phyloP scores from a whole-genome alignment of 1,284 basidiomycete genomes.

The Cryptococcus sp. region DNA sequence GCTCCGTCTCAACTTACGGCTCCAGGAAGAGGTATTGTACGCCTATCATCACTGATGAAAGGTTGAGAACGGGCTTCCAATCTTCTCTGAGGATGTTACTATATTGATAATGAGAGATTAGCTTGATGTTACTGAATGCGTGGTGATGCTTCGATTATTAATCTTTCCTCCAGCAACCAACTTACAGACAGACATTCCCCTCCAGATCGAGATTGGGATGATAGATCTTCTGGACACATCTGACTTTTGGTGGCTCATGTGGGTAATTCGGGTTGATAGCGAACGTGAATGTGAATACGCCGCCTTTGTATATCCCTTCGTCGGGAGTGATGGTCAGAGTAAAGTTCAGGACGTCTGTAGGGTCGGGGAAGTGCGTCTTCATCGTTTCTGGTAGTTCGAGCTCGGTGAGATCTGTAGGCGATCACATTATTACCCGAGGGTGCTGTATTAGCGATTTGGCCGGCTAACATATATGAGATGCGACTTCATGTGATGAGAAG shows the following conservation, averaged over 20 bases:
- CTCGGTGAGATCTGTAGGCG: conserved; percentile 83
- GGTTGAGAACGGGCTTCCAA: conserved; percentile 98
- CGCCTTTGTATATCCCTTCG: conserved; percentile 98
- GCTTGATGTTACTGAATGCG: conserved; percentile 1
- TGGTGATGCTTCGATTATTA: no score
- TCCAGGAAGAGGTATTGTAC: conserved; percentile 98
- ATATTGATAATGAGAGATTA: conserved; percentile 2
- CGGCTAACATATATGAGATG: not conserved
- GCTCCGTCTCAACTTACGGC: conserved; percentile 56
- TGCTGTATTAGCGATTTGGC: not conserved
- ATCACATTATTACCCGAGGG: not conserved
- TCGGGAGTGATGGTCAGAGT: conserved; percentile 92
- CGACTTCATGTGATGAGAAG: not conserved
- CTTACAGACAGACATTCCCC: conserved; percentile 82
- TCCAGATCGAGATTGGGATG: conserved; percentile 98
- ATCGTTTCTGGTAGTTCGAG: conserved; percentile 94
- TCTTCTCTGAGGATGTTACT: conserved; percentile 95
- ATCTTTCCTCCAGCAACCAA: not conserved
- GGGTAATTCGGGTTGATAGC: conserved; percentile 97
- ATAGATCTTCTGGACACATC: conserved; percentile 98
- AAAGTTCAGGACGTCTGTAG: conserved; percentile 92
- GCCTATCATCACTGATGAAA: conserved; percentile 96
- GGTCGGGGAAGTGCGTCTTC: conserved; percentile 90
- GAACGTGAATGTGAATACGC: conserved; percentile 90
- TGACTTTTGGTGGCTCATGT: conserved; percentile 98